Evolutionary conservation across 2,329 filamentous ascomycete species (phyloP), one percentile per base, ranked within the genome.

Genomic region (Cordyceps cateniannulata): DNA sequence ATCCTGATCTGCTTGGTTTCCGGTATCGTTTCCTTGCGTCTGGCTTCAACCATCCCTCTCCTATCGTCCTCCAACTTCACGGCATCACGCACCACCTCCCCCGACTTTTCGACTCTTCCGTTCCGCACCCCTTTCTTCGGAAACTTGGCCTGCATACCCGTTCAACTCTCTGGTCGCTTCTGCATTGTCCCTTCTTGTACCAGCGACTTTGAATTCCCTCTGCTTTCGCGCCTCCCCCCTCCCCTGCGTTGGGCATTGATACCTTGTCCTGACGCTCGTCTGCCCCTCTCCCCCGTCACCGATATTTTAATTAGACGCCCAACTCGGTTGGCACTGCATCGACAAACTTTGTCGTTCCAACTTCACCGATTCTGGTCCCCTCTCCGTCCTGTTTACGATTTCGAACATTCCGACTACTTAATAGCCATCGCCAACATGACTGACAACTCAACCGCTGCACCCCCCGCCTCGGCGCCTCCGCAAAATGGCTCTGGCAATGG

Each of bases 361-460:
- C 50, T 32, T 6, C 38, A 32, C 38, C 48, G 29, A 58, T 32
- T 49, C 20, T 27, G 22, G 53, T 55, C 49, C 20, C 22, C 27
- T 35, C 9, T 51, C 27, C 24, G 16, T 47, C 48, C 35, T 32
- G 24, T 18, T 32, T 44, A 45, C 49, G 49, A 48, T 24, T 48
- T 40, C 48, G 29, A 60, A 49, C 35, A 58, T 40, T 48, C n/a
- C 58, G 52, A 51, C 51, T 40, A 49, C 51, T 47, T 38, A 49
- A 57, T 51, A 54, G 25, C 44, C 35, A 32, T 47, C 65, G 64
- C 64, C 63, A 59, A 63, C 60, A 63, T 65, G 62, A 63, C 66
- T 27, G 59, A 62, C 32, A 63, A 58, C 64, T 77, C 76, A 73
- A 96, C 96, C 92, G 86, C 91, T 77, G 91, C 96, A 72, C 84